Evolutionary conservation across 2,329 filamentous ascomycete species (phyloP).

Genomic region (Colletotrichum plurivorum): DNA sequence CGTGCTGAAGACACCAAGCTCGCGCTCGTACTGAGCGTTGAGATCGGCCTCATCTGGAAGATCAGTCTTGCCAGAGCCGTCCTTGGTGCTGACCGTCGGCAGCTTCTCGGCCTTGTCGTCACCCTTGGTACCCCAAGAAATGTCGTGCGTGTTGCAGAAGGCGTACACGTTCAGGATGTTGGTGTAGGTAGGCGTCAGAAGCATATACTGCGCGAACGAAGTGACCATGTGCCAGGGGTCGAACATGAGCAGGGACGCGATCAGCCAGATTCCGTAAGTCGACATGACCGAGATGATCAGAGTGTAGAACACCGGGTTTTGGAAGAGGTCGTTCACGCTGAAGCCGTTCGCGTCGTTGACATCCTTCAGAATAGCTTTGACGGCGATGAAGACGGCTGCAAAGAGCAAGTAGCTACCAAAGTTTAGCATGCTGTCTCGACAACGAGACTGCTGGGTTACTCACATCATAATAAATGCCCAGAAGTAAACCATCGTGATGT

Average conservation of each 20-base stretch:
- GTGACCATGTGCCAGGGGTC: constrained; percentile 99
- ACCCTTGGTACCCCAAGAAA: constrained; percentile 98
- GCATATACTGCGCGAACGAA: constrained; percentile 93
- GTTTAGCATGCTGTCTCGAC: constrained; percentile 42
- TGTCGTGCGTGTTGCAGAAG: constrained; percentile 98
- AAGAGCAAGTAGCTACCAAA: constrained; percentile 85
- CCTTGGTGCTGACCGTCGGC: constrained; percentile 89
- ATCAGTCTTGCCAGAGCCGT: constrained; percentile 92
- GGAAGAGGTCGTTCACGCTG: constrained; percentile 80
- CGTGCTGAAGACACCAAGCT: constrained; percentile 79
- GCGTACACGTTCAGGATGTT: constrained; percentile 99
- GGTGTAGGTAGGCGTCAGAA: constrained; percentile 96
- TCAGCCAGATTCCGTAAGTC: constrained; percentile 93
- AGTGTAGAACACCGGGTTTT: constrained; percentile 91
- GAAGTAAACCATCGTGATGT: constrained; percentile 98
- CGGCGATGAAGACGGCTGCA: constrained; percentile 93
- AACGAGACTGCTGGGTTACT: constrained; percentile 49
- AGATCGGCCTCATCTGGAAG: constrained; percentile 95
- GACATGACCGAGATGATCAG: constrained; percentile 93
- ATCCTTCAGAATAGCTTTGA: constrained; percentile 84
- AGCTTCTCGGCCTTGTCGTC: constrained; percentile 96
- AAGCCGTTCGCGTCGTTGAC: constrained; percentile 74
- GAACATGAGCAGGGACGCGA: constrained; percentile 93
- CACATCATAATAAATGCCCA: constrained; percentile 96
- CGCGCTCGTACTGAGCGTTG: constrained; percentile 93